Conservation (phyloP, 2,329 filamentous ascomycete species). For the Chlorencoelia australis region DNA sequence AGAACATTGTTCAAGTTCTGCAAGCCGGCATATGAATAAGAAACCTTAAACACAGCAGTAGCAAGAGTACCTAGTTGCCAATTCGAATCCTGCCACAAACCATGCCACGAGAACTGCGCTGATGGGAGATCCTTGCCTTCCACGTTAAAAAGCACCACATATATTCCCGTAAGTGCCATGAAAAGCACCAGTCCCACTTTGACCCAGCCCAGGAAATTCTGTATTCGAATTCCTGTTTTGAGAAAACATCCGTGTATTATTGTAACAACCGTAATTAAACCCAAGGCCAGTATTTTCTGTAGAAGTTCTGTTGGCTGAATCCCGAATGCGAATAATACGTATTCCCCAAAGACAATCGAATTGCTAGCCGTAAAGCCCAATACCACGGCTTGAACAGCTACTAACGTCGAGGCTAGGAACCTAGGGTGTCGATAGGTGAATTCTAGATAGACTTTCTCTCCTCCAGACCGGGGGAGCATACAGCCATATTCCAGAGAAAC, state of each 20-base stretch:
- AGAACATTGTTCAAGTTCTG: constrained; percentile 45
- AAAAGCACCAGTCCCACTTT: constrained; percentile 51
- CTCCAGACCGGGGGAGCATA: constrained; percentile 37
- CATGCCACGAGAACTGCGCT: constrained; percentile 33
- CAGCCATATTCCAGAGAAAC: constrained; percentile 38
- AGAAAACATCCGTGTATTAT: constrained; percentile 49
- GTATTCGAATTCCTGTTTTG: constrained; percentile 45
- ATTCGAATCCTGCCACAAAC: constrained; percentile 52
- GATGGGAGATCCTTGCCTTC: constrained; percentile 19
- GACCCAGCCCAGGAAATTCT: constrained; percentile 52
- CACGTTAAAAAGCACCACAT: constrained; percentile 41
- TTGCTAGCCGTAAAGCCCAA: constrained; percentile 43
- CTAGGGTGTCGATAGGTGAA: constrained; percentile 41
- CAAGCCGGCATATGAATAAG: constrained; percentile 45
- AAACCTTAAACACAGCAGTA: constrained; percentile 45
- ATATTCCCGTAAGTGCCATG: constrained; percentile 51
- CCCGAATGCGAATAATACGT: constrained; percentile 37
- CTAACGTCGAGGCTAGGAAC: constrained; percentile 42
- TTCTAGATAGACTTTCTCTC: constrained; percentile 45
- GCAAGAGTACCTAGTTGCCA: constrained; percentile 59
- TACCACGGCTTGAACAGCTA: constrained; percentile 39
- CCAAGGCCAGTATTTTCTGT: constrained; percentile 36
- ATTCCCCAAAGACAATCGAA: constrained; percentile 41
- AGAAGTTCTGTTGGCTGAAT: constrained; percentile 34
- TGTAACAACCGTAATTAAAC: constrained; percentile 45